These are phyloP conservation scores for Dactylonectria macrodidyma DNA, from an alignment of 2,329 filamentous ascomycete genomes.

Conservation along the genomic window DNA sequence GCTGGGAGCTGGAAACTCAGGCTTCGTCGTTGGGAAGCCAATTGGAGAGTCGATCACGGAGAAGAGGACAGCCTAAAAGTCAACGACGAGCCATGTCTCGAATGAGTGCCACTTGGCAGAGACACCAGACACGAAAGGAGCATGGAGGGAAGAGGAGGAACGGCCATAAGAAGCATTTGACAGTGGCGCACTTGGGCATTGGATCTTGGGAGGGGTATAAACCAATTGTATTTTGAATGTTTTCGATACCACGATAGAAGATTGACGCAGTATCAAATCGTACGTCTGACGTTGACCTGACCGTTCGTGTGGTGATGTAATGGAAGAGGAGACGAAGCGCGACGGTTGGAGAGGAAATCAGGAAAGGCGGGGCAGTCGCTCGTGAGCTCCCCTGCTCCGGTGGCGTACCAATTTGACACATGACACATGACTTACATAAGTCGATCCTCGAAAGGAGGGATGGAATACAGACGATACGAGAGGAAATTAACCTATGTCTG, in stretches of 20 bases:
- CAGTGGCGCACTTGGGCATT: conserved; percentile 19
- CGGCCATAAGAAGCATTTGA: conserved; percentile 14
- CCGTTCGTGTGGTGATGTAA: not conserved
- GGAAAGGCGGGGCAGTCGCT: not conserved
- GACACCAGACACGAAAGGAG: not conserved
- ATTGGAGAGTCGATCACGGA: conserved; percentile 72
- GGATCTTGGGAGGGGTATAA: conserved; percentile 13
- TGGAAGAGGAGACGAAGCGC: not conserved
- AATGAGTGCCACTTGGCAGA: conserved; percentile 2
- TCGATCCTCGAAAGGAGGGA: not conserved
- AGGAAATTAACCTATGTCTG: not conserved
- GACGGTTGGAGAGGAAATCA: not conserved
- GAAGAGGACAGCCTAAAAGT: conserved; percentile 63
- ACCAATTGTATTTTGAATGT: conserved; percentile 19
- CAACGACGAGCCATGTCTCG: not conserved
- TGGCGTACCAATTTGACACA: not conserved
- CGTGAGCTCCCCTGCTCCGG: not conserved
- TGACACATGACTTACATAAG: not conserved
- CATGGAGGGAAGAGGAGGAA: not conserved
- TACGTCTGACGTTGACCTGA: not conserved
- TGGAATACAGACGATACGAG: not conserved
- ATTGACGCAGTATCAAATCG: conserved; percentile 34
- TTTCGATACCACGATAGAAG: conserved; percentile 25
- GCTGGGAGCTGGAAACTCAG: conserved; percentile 67
- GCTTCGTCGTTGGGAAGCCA: conserved; percentile 66